phyloP scores from a whole-genome alignment of 805 yeast genomes.

The Lachancea cidri region DNA sequence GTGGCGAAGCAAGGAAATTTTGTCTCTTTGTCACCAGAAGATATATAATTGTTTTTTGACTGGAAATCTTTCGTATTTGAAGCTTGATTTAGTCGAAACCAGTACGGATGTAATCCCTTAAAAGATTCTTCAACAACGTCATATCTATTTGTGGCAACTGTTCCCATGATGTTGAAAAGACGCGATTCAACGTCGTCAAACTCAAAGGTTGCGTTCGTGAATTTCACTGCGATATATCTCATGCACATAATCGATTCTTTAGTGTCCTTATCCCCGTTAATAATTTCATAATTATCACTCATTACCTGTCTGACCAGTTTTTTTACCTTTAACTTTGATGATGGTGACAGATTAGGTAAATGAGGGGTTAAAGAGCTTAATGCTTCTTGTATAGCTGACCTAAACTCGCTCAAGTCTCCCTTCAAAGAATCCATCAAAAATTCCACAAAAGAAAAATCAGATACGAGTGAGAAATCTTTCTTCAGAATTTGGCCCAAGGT shows the following conservation, averaged over 20 bases:
- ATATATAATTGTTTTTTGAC: conserved; percentile 42
- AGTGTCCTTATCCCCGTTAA: conserved; percentile 19
- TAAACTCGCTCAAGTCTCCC: conserved; percentile 57
- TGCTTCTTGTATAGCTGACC: conserved; percentile 66
- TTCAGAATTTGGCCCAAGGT: conserved; percentile 65
- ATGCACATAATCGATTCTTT: conserved; percentile 42
- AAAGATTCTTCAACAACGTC: conserved; percentile 77
- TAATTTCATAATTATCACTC: conserved; percentile 28
- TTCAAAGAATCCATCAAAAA: conserved; percentile 68
- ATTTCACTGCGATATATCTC: conserved; percentile 63
- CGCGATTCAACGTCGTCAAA: conserved; percentile 68
- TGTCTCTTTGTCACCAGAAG: conserved; percentile 31
- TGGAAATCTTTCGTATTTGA: conserved; percentile 41
- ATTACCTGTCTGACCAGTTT: conserved; percentile 34
- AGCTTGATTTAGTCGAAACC: conserved; percentile 56
- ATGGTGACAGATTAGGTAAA: conserved; percentile 37
- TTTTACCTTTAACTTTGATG: conserved; percentile 41
- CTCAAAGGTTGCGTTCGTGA: conserved; percentile 54
- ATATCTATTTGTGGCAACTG: conserved; percentile 50
- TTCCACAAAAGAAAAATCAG: conserved; percentile 48
- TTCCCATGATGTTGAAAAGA: conserved; percentile 59
- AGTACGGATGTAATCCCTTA: conserved; percentile 78
- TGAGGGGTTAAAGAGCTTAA: conserved; percentile 53
- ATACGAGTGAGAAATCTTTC: conserved; percentile 38
- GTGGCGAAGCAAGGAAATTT: conserved; percentile 56